phyloP scores from a whole-genome alignment of 352 stramenopile genomes.

The Phytophthora hybrid region DNA sequence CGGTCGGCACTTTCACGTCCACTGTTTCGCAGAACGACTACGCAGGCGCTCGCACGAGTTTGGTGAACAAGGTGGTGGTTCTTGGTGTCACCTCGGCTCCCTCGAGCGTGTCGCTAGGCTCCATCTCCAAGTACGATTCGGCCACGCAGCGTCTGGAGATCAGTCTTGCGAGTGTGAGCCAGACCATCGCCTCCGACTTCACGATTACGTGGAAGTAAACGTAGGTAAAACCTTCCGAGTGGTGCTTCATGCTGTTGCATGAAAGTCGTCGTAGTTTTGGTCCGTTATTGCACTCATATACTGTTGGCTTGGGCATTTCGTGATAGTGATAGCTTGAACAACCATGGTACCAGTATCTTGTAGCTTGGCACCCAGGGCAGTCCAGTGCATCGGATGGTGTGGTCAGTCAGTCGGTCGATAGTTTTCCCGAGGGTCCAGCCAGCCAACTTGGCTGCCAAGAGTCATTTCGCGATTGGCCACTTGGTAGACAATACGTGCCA shows the following conservation, averaged over 20 bases:
- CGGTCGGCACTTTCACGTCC: conserved; percentile 24
- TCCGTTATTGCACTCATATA: neutral
- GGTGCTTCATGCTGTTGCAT: neutral
- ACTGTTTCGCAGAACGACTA: conserved; percentile 37
- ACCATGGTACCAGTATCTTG: no score
- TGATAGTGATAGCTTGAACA: no score
- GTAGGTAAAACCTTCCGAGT: neutral
- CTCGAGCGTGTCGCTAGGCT: conserved; percentile 36
- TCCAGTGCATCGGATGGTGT: neutral
- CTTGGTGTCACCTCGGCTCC: conserved; percentile 36
- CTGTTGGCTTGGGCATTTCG: conserved; percentile 5
- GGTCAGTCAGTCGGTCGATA: neutral
- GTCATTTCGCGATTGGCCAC: conserved; percentile 19
- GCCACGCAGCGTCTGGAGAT: conserved; percentile 44
- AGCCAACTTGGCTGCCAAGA: no score
- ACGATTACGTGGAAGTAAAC: conserved; percentile 39
- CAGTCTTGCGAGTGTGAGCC: conserved; percentile 25
- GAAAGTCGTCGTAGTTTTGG: neutral
- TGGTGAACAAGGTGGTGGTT: conserved; percentile 45
- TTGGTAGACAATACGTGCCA: no score
- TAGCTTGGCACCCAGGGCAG: no score
- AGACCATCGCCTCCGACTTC: conserved; percentile 39
- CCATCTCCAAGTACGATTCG: conserved; percentile 40
- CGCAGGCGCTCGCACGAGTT: conserved; percentile 12
- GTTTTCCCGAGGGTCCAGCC: neutral